phyloP scores from a whole-genome alignment of 1,139 yeast genomes.

The Geotrichum restrictum region DNA sequence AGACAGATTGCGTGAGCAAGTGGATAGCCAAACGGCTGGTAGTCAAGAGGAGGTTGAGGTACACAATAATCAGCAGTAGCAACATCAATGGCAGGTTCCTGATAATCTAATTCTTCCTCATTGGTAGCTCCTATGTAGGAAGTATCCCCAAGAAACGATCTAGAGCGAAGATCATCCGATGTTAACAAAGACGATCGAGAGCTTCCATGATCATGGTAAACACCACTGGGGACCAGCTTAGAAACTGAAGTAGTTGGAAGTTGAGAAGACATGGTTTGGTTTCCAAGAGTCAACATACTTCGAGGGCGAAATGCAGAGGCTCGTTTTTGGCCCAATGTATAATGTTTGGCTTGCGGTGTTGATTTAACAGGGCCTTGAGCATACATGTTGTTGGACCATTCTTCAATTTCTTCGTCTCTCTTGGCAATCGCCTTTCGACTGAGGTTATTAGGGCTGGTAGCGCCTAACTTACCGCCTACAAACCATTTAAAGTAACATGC shows the following conservation, averaged over 20 bases:
- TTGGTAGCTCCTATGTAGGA: not conserved
- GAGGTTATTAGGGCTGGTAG: conserved; percentile 52
- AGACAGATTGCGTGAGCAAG: conserved; percentile 48
- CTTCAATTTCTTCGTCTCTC: conserved; percentile 63
- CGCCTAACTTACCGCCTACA: conserved; percentile 57
- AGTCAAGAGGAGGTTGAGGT: conserved; percentile 86
- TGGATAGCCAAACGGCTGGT: conserved; percentile 84
- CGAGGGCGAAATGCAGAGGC: conserved; percentile 29
- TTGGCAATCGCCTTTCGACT: conserved; percentile 51
- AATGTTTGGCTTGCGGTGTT: conserved; percentile 24
- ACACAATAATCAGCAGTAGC: conserved; percentile 61
- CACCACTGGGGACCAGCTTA: conserved; percentile 27
- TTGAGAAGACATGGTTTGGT: conserved; percentile 39
- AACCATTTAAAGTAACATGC: conserved; percentile 83
- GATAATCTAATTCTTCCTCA: not conserved
- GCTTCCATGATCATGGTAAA: not conserved
- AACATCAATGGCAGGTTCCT: conserved; percentile 6
- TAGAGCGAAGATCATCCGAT: not conserved
- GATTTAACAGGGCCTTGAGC: conserved; percentile 52
- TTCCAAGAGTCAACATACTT: conserved; percentile 19
- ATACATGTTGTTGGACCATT: conserved; percentile 63
- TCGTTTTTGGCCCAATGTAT: conserved; percentile 27
- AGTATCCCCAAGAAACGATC: not conserved
- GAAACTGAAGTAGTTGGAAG: conserved; percentile 35
- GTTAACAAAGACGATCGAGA: not conserved